These are phyloP conservation scores for Fusarium sp. DNA, from an alignment of 2,329 filamentous ascomycete species.

Conservation along the genomic window DNA sequence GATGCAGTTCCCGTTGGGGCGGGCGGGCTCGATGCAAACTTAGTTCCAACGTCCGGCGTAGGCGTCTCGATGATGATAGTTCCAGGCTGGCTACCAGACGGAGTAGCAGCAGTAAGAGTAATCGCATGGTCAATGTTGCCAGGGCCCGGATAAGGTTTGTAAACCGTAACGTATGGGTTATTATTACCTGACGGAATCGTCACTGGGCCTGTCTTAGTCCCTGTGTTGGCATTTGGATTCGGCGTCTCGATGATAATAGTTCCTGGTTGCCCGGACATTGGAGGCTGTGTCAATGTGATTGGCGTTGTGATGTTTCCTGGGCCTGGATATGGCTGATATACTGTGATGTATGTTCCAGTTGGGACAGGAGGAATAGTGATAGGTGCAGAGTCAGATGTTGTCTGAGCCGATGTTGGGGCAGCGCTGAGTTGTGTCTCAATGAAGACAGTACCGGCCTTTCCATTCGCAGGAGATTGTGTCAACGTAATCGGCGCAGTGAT, in stretches of 20 bases:
- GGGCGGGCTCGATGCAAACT: no score
- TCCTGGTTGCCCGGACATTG: conserved; percentile 17
- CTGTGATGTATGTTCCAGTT: conserved; percentile 26
- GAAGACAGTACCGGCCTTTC: conserved; percentile 29
- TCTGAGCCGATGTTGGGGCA: background rate
- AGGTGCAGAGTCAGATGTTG: background rate
- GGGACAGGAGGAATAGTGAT: conserved; percentile 23
- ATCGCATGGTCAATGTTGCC: conserved; percentile 26
- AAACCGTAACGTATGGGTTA: conserved; percentile 30
- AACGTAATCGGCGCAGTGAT: conserved; percentile 29
- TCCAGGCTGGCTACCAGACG: conserved; percentile 22
- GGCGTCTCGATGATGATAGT: conserved; percentile 34
- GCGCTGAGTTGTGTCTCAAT: conserved; percentile 25
- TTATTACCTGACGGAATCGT: conserved; percentile 18
- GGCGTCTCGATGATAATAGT: conserved; percentile 6
- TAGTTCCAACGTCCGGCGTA: conserved; percentile 12
- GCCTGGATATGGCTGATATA: conserved; percentile 25
- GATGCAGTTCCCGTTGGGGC: background rate
- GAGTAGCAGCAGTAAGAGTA: conserved; percentile 23
- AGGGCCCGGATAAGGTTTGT: conserved; percentile 27
- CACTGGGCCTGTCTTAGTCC: conserved; percentile 16
- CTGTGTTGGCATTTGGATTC: conserved; percentile 11
- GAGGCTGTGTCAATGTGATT: conserved; percentile 23
- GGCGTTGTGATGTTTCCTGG: conserved; percentile 20
- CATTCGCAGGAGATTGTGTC: conserved; percentile 21